phyloP scores from a whole-genome alignment of 371 early-diverging fungal genomes.

The Mortierella sp. region DNA sequence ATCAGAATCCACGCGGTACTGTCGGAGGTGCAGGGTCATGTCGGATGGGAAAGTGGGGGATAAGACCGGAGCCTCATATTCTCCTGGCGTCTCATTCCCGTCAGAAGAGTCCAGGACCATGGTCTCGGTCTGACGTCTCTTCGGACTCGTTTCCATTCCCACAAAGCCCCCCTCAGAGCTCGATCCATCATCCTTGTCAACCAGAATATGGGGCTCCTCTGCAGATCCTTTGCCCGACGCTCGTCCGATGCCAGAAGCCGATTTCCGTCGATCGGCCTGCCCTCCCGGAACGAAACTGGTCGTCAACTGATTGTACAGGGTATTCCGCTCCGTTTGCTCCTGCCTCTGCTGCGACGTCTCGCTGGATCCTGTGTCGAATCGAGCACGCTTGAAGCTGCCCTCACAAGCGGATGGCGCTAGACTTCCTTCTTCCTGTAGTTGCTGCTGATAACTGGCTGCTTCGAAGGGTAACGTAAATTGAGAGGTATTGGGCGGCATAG shows the following conservation, averaged over 20 bases:
- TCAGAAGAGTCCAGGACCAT: constrained; percentile 8
- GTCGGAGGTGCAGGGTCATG: constrained; percentile 37
- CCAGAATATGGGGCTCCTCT: constrained; percentile 18
- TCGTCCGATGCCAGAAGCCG: background rate
- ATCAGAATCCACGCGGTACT: constrained; percentile 10
- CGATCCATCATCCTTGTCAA: constrained; percentile 7
- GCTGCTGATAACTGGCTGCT: constrained; percentile 1
- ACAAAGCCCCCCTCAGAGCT: background rate
- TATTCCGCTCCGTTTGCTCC: constrained; percentile 31
- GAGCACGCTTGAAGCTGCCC: constrained; percentile 8
- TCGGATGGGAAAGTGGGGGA: constrained; percentile 54
- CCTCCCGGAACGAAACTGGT: background rate
- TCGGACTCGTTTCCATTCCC: background rate
- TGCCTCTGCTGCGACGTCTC: constrained; percentile 26
- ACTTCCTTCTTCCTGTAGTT: background rate
- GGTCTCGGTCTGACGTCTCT: background rate
- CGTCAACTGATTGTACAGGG: constrained; percentile 29
- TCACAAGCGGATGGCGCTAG: background rate
- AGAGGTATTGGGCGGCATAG: constrained; percentile 16
- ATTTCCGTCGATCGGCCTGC: background rate
- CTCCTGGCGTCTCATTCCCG: constrained; percentile 14
- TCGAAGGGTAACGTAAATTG: constrained; percentile 2
- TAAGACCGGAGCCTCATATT: constrained; percentile 6
- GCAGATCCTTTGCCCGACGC: constrained; percentile 12
- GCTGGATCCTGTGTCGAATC: constrained; percentile 19